These are phyloP conservation scores for Fomitopsis pulvina DNA, from an alignment of 768 basidiomycete genomes.

Conservation along the genomic window DNA sequence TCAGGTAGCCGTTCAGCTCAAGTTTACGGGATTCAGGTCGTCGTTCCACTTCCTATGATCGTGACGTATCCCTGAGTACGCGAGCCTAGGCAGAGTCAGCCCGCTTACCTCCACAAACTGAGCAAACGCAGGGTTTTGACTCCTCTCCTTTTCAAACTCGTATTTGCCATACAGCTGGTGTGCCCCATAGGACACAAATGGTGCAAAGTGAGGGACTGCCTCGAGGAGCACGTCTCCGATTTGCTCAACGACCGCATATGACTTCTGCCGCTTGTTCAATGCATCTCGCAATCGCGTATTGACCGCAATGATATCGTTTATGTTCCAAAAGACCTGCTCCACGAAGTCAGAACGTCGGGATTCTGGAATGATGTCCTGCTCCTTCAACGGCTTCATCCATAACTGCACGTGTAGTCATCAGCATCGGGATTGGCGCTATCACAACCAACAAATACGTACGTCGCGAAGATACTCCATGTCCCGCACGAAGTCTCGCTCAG, in stretches of 20 bases:
- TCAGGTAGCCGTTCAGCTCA: slow-evolving; percentile 95
- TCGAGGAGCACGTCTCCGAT: slow-evolving; percentile 92
- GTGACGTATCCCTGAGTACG: slow-evolving; percentile 10
- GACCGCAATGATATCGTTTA: slow-evolving; percentile 87
- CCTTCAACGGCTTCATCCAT: slow-evolving; percentile 86
- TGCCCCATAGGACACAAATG: slow-evolving; percentile 92
- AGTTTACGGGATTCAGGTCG: slow-evolving; percentile 93
- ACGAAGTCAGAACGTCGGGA: slow-evolving; percentile 79
- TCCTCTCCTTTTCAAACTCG: slow-evolving; percentile 99
- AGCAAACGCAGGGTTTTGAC: slow-evolving; percentile 84
- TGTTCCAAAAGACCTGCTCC: slow-evolving; percentile 96
- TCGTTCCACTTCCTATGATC: slow-evolving; percentile 73
- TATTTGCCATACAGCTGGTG: slow-evolving; percentile 98
- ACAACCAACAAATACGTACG: slow-evolving; percentile 48
- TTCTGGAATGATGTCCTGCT: slow-evolving; percentile 68
- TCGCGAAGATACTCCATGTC: slow-evolving; percentile 98
- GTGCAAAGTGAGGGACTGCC: slow-evolving; percentile 77
- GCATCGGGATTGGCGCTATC: slow-evolving; percentile 1
- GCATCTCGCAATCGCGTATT: slow-evolving; percentile 90
- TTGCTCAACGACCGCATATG: slow-evolving; percentile 85
- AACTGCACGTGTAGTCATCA: slow-evolving; percentile 35
- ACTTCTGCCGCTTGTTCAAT: slow-evolving; percentile 91
- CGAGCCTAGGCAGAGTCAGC: neutral
- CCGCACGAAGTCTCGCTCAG: slow-evolving; percentile 95
- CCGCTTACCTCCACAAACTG: slow-evolving; percentile 80